Conservation (phyloP, 176 grass and related monocot genomes). For the Elymus sibiricus region DNA sequence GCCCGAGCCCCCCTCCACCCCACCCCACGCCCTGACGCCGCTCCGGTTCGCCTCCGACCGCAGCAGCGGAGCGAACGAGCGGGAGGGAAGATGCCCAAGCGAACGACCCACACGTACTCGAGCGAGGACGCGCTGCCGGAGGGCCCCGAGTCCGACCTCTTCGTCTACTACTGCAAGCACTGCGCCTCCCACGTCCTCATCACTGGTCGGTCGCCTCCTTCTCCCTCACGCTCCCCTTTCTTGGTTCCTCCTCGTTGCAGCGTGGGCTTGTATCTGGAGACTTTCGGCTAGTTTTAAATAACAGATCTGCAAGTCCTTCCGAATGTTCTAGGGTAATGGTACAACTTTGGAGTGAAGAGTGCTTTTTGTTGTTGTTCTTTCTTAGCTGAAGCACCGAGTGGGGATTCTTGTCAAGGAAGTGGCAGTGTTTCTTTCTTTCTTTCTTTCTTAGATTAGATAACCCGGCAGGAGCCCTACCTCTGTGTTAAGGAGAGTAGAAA, state of each 20-base stretch:
- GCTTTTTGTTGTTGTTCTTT: neutral
- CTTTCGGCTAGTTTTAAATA: neutral
- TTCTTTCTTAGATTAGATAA: too few relatives aligned
- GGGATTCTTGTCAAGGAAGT: neutral
- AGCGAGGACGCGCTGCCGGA: constrained; percentile 91
- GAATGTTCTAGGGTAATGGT: neutral
- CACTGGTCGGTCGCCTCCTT: constrained; percentile 65
- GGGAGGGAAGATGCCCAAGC: constrained; percentile 67
- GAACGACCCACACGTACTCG: constrained; percentile 99
- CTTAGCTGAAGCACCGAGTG: neutral
- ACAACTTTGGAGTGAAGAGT: neutral
- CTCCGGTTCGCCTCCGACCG: neutral
- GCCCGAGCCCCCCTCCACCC: neutral
- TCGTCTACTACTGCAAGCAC: constrained; percentile 99
- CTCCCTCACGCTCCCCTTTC: neutral
- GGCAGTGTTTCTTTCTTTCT: neutral
- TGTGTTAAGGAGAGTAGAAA: too few relatives aligned
- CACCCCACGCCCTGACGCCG: neutral
- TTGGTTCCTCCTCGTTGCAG: neutral
- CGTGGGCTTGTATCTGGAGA: neutral
- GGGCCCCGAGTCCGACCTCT: constrained; percentile 90
- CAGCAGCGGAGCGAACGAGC: neutral
- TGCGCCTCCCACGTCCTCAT: constrained; percentile 96
- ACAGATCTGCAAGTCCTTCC: constrained; percentile 9
- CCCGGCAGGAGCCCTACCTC: too few relatives aligned